Base-by-base conservation (phyloP, 768 basidiomycete genomes). In the Coprinopsis marcescibilis region DNA sequence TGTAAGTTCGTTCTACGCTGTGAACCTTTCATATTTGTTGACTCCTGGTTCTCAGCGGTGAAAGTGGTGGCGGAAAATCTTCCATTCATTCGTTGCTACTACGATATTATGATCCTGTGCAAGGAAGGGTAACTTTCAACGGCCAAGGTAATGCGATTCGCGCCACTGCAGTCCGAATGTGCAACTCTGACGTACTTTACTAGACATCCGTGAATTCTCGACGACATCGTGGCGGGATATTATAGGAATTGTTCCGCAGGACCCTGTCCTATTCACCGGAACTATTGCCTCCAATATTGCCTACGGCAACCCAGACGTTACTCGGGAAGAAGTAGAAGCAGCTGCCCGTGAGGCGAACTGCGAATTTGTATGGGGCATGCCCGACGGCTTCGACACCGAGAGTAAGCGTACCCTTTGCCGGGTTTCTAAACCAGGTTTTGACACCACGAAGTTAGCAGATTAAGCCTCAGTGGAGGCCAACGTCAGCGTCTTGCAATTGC, bases 261-360 rank as follows among this genome's bases (percentile, higher is more conserved):
- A 95, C 52, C 90, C 92, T 0, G 80, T 92, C 2, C 64, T 96
- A 23, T 96, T 96, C 64, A 85, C 86, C 2, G 91, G 92, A 2
- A 95, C 92, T 0, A 94, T 97, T 42, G 91, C 91, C 2, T 87
- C 89, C 1, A 98, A 98, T 57, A 98, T 95, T 52, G 85, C 92
- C 0, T 97, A 88, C 57, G 94, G 94, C 2, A 77, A 84, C 40
- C 73, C 78, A 7, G 66, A 75, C 15, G 89, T 81, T 0, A 88
- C 89, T 0, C 75, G 86, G 17, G 81, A 83, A 53, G 80, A 95
- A 49, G 88, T 97, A 17, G 90, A 96, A 62, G 69, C 81, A 23
- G 94, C 91, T 0, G 94, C 93, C 0, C 73, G 86, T 15, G 78
- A 89, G 49, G 95, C 95, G 2, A 96, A 97, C 55, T 97, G 94